Percentiles rank a stretch among this genome's conserved stretches.
Conservation (phyloP, 768 basidiomycete genomes). For the Tylopilus balloui region DNA sequence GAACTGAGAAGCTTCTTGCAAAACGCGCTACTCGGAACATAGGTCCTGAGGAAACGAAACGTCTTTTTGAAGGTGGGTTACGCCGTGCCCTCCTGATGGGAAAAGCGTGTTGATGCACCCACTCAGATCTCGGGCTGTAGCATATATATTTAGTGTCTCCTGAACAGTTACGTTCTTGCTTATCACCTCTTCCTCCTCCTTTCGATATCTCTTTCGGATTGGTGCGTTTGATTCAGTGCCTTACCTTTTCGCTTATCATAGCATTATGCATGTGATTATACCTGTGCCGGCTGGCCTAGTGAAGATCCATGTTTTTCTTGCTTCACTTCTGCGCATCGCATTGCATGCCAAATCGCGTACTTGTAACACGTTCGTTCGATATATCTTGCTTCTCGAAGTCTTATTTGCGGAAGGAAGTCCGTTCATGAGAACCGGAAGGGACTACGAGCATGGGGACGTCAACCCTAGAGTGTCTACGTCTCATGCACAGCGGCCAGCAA, state of each 20-base stretch:
- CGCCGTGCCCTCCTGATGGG: constrained; percentile 16
- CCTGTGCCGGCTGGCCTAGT: constrained; percentile 14
- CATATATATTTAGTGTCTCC: constrained; percentile 24
- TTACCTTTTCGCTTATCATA: constrained; percentile 5
- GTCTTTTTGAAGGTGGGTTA: constrained; percentile 64
- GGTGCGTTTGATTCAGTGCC: constrained; percentile 3
- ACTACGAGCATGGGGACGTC: constrained; percentile 4
- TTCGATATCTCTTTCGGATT: constrained; percentile 8
- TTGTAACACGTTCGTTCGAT: constrained; percentile 24
- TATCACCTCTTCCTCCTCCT: constrained; percentile 12
- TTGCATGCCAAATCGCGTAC: constrained; percentile 19
- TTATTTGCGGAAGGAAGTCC: constrained; percentile 1
- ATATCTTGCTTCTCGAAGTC: constrained; percentile 18
- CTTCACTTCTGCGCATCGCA: constrained; percentile 15
- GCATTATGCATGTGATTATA: constrained; percentile 16
- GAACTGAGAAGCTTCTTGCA: constrained; percentile 87
- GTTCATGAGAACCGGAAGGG: constrained; percentile 5
- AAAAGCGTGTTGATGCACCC: constrained; percentile 22
- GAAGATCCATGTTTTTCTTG: constrained; percentile 24
- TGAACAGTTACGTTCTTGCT: constrained; percentile 20
- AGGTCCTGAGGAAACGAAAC: constrained; percentile 66
- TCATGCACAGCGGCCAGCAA: constrained; percentile 32
- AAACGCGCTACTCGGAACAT: constrained; percentile 79
- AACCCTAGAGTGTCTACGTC: not conserved
- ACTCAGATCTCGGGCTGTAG: constrained; percentile 46